Conservation (phyloP, 1,139 yeast species). For the Geotrichum aggregatum region DNA sequence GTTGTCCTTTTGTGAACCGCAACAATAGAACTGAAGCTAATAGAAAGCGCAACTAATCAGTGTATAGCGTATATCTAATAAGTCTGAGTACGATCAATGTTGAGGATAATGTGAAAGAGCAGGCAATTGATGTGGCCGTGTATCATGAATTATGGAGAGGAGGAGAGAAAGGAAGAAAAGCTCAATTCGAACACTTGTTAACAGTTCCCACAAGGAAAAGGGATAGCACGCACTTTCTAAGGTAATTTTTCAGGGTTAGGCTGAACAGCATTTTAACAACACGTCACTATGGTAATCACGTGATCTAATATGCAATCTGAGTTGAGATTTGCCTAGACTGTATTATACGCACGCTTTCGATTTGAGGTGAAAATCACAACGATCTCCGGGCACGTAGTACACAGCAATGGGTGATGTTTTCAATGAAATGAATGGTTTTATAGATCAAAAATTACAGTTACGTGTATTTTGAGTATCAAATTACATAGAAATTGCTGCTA, state of each 20-base stretch:
- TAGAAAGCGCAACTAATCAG: neutral
- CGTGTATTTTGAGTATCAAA: too few relatives aligned
- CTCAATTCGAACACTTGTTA: conserved; percentile 8
- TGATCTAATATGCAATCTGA: neutral
- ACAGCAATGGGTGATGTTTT: too few relatives aligned
- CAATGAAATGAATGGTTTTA: too few relatives aligned
- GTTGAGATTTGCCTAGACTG: too few relatives aligned
- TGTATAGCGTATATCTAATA: neutral
- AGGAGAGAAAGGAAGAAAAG: conserved; percentile 1
- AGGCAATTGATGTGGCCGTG: conserved; percentile 1
- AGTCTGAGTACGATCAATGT: neutral
- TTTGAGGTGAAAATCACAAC: too few relatives aligned
- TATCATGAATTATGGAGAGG: neutral
- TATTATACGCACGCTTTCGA: too few relatives aligned
- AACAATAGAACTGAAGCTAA: neutral
- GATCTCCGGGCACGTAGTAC: too few relatives aligned
- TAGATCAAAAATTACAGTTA: too few relatives aligned
- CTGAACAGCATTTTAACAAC: neutral
- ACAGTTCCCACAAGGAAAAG: conserved; percentile 4
- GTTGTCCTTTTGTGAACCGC: conserved; percentile 9
- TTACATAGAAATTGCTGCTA: too few relatives aligned
- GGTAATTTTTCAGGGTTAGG: conserved; percentile 14
- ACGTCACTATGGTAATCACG: conserved; percentile 12
- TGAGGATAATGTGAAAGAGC: neutral
- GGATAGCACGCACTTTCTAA: neutral